Base-by-base conservation (phyloP, 1,284 basidiomycete species). In the Ustilago lituana region DNA sequence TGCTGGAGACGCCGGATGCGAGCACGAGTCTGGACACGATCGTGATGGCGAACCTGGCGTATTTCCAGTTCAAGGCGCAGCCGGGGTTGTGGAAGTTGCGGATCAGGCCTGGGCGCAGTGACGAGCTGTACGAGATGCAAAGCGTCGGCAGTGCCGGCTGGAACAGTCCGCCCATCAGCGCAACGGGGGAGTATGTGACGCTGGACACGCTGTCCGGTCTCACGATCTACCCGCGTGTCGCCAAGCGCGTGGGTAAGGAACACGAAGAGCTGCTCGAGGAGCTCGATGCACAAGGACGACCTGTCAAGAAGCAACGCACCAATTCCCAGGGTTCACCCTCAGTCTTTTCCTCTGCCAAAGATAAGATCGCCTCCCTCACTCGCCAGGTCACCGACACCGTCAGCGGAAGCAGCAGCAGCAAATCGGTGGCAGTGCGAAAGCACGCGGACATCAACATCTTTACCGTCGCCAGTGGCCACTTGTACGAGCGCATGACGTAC, bases 401-500 rank as follows among this genome's bases (percentile, higher is more conserved):
- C n/a, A n/a, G n/a, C n/a, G 11, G 14, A 12, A 33, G 23, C 37
- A 44, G 47, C 41, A 11, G 35, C 38, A 12, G 31, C 22, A 12
- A 39, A 29, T 29, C 27, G 27, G 27, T 29, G 27, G 27, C 27
- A 8, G 6, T 26, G 6, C 48, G 56, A 29, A 49, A 45, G 15
- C 72, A 79, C 29, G 74, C 76, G 3, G 93, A 93, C 37, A 96
- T 98, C 84, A 98, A 98, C 80, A 95, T 98, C 74, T 98, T 98
- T 84, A 98, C 95, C 0, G 94, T 98, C 22, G 96, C 96, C 12
- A 96, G 93, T 5, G 95, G 96, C 0, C 85, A 97, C 48, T 85
- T 98, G 5, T 98, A 98, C 77, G 95, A 98, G 87, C 90, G 95
- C 14, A 98, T 98, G 84, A 94, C 90, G 0, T 94, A 92, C 23